Evolutionary conservation across 1,284 basidiomycete species (phyloP), one percentile per base, ranked within the genome.

Genomic region (Coniophora puteana): DNA sequence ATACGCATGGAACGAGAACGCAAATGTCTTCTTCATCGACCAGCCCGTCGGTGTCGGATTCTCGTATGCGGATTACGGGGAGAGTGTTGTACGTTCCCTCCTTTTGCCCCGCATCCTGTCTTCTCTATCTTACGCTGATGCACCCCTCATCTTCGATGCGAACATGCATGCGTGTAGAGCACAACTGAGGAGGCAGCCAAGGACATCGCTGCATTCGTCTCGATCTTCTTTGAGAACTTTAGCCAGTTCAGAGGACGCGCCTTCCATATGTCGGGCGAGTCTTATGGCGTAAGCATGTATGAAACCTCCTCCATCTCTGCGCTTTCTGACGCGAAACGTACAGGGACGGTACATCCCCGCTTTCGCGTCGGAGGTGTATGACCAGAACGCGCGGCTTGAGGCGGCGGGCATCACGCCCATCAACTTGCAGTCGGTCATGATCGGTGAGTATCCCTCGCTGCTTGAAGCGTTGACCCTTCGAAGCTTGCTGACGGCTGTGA

Each of bases 321-420:
- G n/a, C n/a, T n/a, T n/a, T 38, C 13, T 6, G 6, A 8, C 10
- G 4, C 23, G 35, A 38, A 11, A 2, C 10, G 5, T 37, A 20
- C 32, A 85, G 80, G 90, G 91, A 3, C 79, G 89, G 17, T 93
- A 91, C 61, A 70, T 93, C 7, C 92, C 91, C 0, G 67, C 91
- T 4, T 93, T 90, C 49, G 92, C 90, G 0, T 70, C 85, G 2
- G 78, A 80, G 13, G 77, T 94, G 0, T 80, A 84, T 32, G 90
- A 93, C 60, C 82, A 88, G 48, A 93, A 94, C 57, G 63, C 72
- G 5, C 57, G 61, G 21, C 67, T 87, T 11, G 59, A 71, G 10
- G 66, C 74, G n/a, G 73, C 69, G 0, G 85, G 83, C 2, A 58
- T 82, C 50, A 74, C 76, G 5, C 83, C 87, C 0, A 77, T 94